Percentiles rank a stretch among this genome's conserved stretches.
Evolutionary conservation across 495 filamentous ascomycete species (phyloP).

Genomic region (Aspergillus diversus): DNA sequence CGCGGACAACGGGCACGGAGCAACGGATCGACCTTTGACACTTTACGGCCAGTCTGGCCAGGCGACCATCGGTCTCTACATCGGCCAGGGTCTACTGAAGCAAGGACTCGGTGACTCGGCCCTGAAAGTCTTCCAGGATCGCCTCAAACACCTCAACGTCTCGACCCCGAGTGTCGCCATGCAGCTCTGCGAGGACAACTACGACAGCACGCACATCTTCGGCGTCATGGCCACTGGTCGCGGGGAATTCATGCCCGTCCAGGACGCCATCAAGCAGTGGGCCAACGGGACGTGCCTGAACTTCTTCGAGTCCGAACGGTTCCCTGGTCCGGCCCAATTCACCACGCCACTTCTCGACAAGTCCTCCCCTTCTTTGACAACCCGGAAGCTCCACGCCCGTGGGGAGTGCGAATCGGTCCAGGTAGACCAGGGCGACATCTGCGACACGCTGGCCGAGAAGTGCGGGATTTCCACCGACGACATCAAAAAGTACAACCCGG

Average conservation of each 20-base stretch:
- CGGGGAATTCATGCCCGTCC: slow-evolving; percentile 34
- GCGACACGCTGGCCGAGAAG: slow-evolving; percentile 38
- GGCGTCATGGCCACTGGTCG: slow-evolving; percentile 37
- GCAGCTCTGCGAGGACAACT: slow-evolving; percentile 37
- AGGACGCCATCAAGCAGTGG: slow-evolving; percentile 38
- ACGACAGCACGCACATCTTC: slow-evolving; percentile 34
- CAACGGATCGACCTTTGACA: slow-evolving; percentile 17
- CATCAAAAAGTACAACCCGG: slow-evolving; percentile 47
- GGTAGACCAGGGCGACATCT: slow-evolving; percentile 40
- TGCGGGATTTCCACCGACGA: slow-evolving; percentile 47
- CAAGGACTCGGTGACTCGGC: slow-evolving; percentile 27
- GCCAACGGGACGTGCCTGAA: slow-evolving; percentile 35
- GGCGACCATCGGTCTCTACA: slow-evolving; percentile 30
- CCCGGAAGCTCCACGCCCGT: background rate
- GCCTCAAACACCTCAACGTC: slow-evolving; percentile 23
- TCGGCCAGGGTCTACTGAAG: slow-evolving; percentile 33
- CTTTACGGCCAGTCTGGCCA: slow-evolving; percentile 27
- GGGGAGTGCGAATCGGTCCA: slow-evolving; percentile 22
- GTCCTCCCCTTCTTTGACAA: background rate
- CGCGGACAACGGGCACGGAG: slow-evolving; percentile 22
- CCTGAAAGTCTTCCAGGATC: slow-evolving; percentile 25
- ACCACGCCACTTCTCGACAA: slow-evolving; percentile 19
- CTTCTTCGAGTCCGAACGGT: slow-evolving; percentile 21
- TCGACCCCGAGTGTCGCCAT: slow-evolving; percentile 31
- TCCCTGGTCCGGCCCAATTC: slow-evolving; percentile 26